Conservation (phyloP, 768 basidiomycete genomes). For the Naganishia randhawae region DNA sequence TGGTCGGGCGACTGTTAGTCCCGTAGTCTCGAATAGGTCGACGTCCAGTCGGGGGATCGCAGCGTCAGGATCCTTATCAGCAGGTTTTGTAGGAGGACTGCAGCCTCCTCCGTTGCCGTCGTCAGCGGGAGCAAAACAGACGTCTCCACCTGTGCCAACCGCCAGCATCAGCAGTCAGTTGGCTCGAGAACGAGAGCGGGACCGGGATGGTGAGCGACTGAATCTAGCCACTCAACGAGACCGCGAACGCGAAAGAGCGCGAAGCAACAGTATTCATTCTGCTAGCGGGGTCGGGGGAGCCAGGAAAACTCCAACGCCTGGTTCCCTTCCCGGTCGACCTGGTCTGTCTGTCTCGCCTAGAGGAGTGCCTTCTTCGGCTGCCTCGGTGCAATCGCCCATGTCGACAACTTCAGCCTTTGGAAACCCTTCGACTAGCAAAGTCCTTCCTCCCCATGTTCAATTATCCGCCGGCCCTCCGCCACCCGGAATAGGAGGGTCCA, state of each 20-base stretch:
- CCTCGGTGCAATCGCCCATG: not conserved
- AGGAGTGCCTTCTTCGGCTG: not conserved
- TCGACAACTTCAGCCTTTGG: not conserved
- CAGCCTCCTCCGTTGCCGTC: not conserved
- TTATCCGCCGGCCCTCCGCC: constrained; percentile 19
- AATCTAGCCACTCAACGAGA: not conserved
- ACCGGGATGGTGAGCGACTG: not conserved
- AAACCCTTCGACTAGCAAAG: not conserved
- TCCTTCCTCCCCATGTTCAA: constrained; percentile 16
- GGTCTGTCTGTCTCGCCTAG: constrained; percentile 1
- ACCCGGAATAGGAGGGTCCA: not conserved
- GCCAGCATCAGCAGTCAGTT: constrained; percentile 4
- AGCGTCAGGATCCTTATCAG: not conserved
- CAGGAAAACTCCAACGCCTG: constrained; percentile 5
- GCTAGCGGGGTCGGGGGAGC: not conserved
- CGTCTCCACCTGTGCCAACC: not conserved
- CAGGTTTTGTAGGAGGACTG: not conserved
- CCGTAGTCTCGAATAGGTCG: constrained; percentile 7
- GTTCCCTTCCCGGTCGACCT: constrained; percentile 1
- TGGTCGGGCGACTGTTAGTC: not conserved
- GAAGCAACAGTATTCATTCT: constrained; percentile 17
- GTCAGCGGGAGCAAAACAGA: not conserved
- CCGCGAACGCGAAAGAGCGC: not conserved
- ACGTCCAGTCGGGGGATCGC: not conserved
- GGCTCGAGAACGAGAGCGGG: constrained; percentile 2